Percentiles rank a stretch among this genome's conserved stretches.
Conservation (phyloP, 768 basidiomycete genomes). For the Amanita exitialis region DNA sequence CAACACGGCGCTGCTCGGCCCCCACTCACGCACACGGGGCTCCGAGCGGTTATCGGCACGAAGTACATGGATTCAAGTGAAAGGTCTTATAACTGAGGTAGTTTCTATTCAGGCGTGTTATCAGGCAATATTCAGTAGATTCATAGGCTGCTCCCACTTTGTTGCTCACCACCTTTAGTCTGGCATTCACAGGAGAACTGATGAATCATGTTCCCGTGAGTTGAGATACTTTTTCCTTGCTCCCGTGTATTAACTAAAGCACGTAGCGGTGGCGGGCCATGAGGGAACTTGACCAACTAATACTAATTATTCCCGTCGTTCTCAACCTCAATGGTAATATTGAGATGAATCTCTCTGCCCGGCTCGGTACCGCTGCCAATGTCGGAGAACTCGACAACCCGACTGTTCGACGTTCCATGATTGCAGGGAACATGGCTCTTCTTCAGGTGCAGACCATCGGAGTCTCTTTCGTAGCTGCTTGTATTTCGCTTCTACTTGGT, state of each 20-base stretch:
- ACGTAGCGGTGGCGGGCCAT: constrained; percentile 81
- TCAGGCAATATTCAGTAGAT: neutral
- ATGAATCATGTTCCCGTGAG: constrained; percentile 78
- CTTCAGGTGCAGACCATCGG: constrained; percentile 91
- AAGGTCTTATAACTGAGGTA: constrained; percentile 65
- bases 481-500: constrained; percentile 66
- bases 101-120: constrained; percentile 11
- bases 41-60: neutral
- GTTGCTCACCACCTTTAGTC: constrained; percentile 70
- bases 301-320: constrained; percentile 92
- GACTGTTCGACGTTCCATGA: constrained; percentile 45
- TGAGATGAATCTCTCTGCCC: constrained; percentile 96
- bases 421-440: constrained; percentile 75
- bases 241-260: neutral
- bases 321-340: constrained; percentile 97
- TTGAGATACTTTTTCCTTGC: constrained; percentile 6
- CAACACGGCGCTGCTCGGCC: neutral
- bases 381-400: constrained; percentile 84
- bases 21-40: neutral
- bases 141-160: constrained; percentile 82
- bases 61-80: constrained; percentile 42
- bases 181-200: constrained; percentile 86
- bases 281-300: constrained; percentile 84
- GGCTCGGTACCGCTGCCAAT: constrained; percentile 91
- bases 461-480: constrained; percentile 81